Evolutionary conservation across 116 monocot genomes (phyloP), one percentile per base, ranked within the genome.

Genomic region (Iris pallida): DNA sequence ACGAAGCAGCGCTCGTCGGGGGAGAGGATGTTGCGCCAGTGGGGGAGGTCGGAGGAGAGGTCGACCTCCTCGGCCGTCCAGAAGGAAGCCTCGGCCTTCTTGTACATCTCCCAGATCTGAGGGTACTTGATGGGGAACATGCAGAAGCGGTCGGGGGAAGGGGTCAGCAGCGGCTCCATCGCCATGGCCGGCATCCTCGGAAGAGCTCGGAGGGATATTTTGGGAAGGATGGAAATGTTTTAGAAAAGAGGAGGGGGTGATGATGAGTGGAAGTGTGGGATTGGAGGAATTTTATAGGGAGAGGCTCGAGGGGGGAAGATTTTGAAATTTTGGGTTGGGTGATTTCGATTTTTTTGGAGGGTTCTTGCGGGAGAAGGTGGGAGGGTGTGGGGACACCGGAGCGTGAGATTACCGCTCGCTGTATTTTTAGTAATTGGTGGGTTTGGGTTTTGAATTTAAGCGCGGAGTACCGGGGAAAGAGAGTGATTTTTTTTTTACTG

Each of bases 61-160:
- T 96, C 96, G 46, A 96, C 89, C 75, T 96, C 96, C 78, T 96
- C 96, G 14, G 92, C 89, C 2, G 96, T 96, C 96, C 96, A 96
- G 85, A 96, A 96, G n/a, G 96, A 96, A 42, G 96, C 96, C 77
- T 85, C 86, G 5, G 96, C 92, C 63, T 92, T 91, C 92, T 92
- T 92, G 87, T 96, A 96, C 82, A 96, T 86, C 81, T 92, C 96
- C 96, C 96, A 96, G 63, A 96, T 87, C 64, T 71, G 42, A 0
- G 89, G 96, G 64, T 79, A 96, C 44, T 65, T 68, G 81, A 96
- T 85, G 9, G 96, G 96, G 60, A 96, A 96, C 96, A 96, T 96
- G 61, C 82, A 96, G 85, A 96, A 96, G 10, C 96, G 86, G 14
- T 96, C 96, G 6, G 92, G 78, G 58, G 77, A 85, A 2, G 82